A percentile compares a stretch with the other conserved stretches of the same genome.
Conservation (phyloP, 768 basidiomycete genomes). For the Boletus reticulatus region DNA sequence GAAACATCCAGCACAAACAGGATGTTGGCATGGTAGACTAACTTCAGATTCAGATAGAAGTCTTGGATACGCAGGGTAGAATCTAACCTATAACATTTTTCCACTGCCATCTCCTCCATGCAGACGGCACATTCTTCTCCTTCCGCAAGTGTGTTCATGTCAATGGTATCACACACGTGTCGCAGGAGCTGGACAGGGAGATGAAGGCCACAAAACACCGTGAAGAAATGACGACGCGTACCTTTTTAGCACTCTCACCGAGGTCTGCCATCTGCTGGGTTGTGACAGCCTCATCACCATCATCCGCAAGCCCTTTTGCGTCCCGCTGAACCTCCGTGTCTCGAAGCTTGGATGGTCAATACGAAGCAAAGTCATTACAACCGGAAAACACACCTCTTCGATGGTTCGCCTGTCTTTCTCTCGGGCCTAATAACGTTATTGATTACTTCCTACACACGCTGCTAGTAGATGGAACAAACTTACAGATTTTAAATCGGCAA, state of each 20-base stretch:
- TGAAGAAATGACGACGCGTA: not conserved
- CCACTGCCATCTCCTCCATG: slow-evolving; percentile 13
- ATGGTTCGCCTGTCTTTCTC: slow-evolving; percentile 15
- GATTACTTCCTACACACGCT: not conserved
- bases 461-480: not conserved
- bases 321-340: slow-evolving; percentile 16
- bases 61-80: not conserved
- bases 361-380: not conserved
- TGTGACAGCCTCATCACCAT: not conserved
- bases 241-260: slow-evolving; percentile 9
- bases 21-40: slow-evolving; percentile 16
- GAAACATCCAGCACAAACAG: slow-evolving; percentile 17
- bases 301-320: slow-evolving; percentile 9
- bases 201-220: not conserved
- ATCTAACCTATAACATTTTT: slow-evolving; percentile 20
- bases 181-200: slow-evolving; percentile 12
- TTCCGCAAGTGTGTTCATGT: slow-evolving; percentile 22
- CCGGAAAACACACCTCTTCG: slow-evolving; percentile 7
- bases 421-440: slow-evolving; percentile 4
- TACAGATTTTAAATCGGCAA: slow-evolving; percentile 2
- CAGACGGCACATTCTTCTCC: slow-evolving; percentile 22
- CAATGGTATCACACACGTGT: slow-evolving; percentile 13
- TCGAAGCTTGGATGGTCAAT: slow-evolving; percentile 11
- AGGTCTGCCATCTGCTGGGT: slow-evolving; percentile 4
- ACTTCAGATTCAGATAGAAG: not conserved